Evolutionary conservation across 2,329 filamentous ascomycete genomes (phyloP).

Genomic region (Annulohypoxylon truncatum): DNA sequence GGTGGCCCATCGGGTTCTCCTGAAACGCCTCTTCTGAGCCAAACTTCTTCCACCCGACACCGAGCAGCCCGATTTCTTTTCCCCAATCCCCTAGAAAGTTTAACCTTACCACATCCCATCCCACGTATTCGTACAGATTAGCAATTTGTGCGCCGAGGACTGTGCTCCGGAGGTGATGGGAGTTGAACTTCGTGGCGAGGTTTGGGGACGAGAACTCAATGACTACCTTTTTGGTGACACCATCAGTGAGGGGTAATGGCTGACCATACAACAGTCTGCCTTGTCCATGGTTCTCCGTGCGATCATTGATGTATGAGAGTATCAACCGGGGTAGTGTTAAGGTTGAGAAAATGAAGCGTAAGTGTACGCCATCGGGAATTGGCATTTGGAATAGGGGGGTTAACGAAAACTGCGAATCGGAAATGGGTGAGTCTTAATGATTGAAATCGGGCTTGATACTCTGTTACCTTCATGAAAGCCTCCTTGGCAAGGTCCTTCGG

Average conservation of each 20-base stretch:
- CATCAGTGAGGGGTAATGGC: constrained; percentile 21
- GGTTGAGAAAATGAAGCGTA: constrained; percentile 75
- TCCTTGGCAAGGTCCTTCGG: constrained; percentile 35
- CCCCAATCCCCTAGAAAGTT: constrained; percentile 83
- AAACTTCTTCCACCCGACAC: constrained; percentile 73
- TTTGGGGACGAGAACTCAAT: constrained; percentile 82
- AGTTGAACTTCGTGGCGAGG: constrained; percentile 78
- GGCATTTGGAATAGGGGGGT: constrained; percentile 69
- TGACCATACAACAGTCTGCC: constrained; percentile 42
- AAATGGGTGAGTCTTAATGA: neutral
- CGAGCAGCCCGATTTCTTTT: constrained; percentile 73
- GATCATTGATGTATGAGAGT: constrained; percentile 68
- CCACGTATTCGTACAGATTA: constrained; percentile 72
- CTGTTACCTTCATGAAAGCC: constrained; percentile 37
- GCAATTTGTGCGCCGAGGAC: constrained; percentile 76
- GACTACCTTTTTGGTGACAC: constrained; percentile 59
- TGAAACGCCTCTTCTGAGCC: constrained; percentile 72
- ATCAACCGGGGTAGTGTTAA: constrained; percentile 66
- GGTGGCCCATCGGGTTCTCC: constrained; percentile 74
- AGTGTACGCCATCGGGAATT: constrained; percentile 65
- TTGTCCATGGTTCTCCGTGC: constrained; percentile 67
- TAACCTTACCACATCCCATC: constrained; percentile 75
- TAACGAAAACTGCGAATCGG: constrained; percentile 60
- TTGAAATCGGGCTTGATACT: neutral
- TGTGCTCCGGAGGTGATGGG: constrained; percentile 75